Percentiles rank a stretch among this genome's conserved stretches.
These are phyloP conservation scores for Canariomyces notabilis DNA, from an alignment of 2,329 filamentous ascomycete species.

Conservation along the genomic window DNA sequence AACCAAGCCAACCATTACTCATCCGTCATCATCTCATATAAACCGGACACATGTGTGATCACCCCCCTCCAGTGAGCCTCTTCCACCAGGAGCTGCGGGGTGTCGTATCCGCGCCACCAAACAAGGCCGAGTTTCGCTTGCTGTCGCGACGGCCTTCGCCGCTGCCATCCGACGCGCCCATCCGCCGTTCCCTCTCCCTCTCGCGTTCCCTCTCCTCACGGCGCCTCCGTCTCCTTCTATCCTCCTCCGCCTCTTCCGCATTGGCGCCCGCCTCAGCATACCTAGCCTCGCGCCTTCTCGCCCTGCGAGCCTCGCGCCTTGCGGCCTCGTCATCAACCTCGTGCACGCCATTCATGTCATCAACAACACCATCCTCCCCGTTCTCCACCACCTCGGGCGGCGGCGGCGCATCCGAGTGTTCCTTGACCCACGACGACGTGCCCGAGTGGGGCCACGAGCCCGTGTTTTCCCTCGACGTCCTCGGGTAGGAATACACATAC, in stretches of 20 bases:
- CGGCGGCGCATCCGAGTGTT: constrained; percentile 57
- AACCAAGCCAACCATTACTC: constrained; percentile 6
- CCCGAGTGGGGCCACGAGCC: constrained; percentile 57
- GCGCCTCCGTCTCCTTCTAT: constrained; percentile 26
- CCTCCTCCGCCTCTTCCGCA: constrained; percentile 29
- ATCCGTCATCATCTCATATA: constrained; percentile 4
- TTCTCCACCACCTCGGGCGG: constrained; percentile 41
- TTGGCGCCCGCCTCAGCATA: constrained; percentile 36
- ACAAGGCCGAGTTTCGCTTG: constrained; percentile 26
- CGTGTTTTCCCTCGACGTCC: constrained; percentile 33
- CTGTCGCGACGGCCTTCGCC: constrained; percentile 25
- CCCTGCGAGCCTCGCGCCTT: constrained; percentile 44
- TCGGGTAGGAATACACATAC: constrained; percentile 42
- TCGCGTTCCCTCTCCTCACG: constrained; percentile 29
- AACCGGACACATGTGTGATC: constrained; percentile 4
- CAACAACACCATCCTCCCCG: constrained; percentile 13
- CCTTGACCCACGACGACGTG: constrained; percentile 62
- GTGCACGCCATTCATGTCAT: constrained; percentile 29
- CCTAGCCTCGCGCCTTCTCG: constrained; percentile 42
- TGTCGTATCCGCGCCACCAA: constrained; percentile 39
- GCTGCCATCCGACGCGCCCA: constrained; percentile 30
- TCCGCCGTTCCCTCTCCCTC: constrained; percentile 19
- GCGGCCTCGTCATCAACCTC: constrained; percentile 48
- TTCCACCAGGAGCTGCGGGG: constrained; percentile 57
- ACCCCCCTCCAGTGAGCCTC: constrained; percentile 34